Percentiles rank a stretch among this genome's conserved stretches.
These are phyloP conservation scores for Phaffia tasmanica DNA, from an alignment of 768 basidiomycete genomes.

Conservation along the genomic window DNA sequence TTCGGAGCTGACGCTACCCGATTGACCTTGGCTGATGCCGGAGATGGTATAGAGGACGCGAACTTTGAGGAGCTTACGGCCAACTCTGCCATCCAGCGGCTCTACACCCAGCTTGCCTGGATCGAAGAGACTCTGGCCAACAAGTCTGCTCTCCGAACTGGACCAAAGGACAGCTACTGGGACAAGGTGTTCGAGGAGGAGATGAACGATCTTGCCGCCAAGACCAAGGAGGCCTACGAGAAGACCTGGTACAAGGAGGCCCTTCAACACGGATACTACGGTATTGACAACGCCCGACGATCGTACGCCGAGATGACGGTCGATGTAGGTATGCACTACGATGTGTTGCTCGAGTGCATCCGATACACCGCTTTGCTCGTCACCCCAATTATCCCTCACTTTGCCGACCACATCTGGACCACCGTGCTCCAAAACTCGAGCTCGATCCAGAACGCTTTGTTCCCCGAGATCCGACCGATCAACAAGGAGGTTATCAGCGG, in stretches of 20 bases:
- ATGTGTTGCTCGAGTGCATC: conserved; percentile 78
- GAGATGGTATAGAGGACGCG: conserved; percentile 69
- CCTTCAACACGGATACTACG: conserved; percentile 89
- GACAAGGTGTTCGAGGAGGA: conserved; percentile 86
- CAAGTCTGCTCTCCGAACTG: conserved; percentile 58
- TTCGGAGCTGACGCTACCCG: conserved; percentile 95
- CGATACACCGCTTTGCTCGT: conserved; percentile 65
- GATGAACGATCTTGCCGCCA: conserved; percentile 70
- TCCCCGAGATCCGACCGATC: conserved; percentile 60
- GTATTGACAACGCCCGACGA: conserved; percentile 79
- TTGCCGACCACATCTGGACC: conserved; percentile 81
- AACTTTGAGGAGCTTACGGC: conserved; percentile 93
- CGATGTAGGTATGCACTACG: conserved; percentile 81
- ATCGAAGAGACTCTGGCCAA: conserved; percentile 83
- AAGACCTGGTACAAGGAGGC: conserved; percentile 88
- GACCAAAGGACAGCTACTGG: conserved; percentile 59
- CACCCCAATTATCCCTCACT: conserved; percentile 83
- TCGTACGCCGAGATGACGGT: conserved; percentile 89
- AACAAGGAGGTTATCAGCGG: conserved; percentile 61
- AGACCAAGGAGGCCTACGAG: conserved; percentile 68
- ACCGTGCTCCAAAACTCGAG: conserved; percentile 57
- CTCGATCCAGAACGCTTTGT: conserved; percentile 71
- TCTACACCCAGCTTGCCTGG: conserved; percentile 84
- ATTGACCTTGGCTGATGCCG: conserved; percentile 85
- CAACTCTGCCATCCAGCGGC: conserved; percentile 85